Evolutionary conservation across 2,329 filamentous ascomycete genomes (phyloP), one percentile per base, ranked within the genome.

Genomic region (Aureobasidium subglaciale): DNA sequence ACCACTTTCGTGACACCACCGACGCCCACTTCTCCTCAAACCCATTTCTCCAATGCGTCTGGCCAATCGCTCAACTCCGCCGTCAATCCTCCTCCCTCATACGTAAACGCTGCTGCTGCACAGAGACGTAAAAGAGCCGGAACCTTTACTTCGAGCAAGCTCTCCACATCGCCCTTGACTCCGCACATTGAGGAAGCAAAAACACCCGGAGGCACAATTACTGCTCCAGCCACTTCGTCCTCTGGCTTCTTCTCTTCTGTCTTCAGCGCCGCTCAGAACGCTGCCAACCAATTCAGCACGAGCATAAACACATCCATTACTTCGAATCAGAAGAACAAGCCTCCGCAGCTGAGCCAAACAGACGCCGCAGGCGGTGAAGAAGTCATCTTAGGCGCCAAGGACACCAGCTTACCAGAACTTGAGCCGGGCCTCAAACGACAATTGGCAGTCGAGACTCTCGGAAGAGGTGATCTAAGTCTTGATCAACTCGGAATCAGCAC

Each of bases 201-300:
- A 59, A 77, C 80, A 63, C 65, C 82, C 30, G 75, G 80, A 27
- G 78, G 81, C 55, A 76, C 80, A 43, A 68, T 75, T n/a, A 71
- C 72, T 27, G 67, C 69, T 35, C 73, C 71, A 29, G 70, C 72
- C 48, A 72, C 73, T 55, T 71, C 70, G 29, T n/a, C n/a, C n/a
- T 70, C 70, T 34, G 85, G 90, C 1, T 97, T 99, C 74, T 97
- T 99, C 72, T 95, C 90, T 4, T 91, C 88, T 24, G 88, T 99
- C 67, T 83, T 99, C 61, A 92, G 90, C 37, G 92, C 87, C 42
- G 93, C 93, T 16, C 92, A 97, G 70, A 96, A 87, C 78, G 92
- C 92, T 40, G 90, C 91, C 13, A 90, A 76, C 61, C 84, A 82
- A 16, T 70, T 91, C 4, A 89, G 80, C 62, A 88, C 81, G 60